These are phyloP conservation scores for Mycena vulgaris DNA, from an alignment of 768 basidiomycete genomes.

Conservation along the genomic window DNA sequence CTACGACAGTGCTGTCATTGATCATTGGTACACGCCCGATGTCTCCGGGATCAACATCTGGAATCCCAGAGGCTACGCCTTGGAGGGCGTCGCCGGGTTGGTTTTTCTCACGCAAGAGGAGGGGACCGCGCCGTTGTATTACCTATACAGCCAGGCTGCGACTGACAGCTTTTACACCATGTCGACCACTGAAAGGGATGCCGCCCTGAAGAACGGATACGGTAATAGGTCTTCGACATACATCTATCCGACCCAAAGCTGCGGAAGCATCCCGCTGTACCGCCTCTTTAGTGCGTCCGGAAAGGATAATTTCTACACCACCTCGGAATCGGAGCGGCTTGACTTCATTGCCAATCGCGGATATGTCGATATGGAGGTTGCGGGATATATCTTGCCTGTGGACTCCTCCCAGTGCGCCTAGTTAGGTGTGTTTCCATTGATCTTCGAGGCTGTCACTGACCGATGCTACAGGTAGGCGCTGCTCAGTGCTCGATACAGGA, in stretches of 20 bases:
- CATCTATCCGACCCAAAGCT: conserved; percentile 3
- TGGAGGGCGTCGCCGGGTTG: conserved; percentile 3
- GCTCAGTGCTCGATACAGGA: too few relatives aligned
- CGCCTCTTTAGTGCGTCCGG: not conserved
- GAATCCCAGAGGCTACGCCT: not conserved
- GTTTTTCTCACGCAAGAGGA: not conserved
- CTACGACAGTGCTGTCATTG: not conserved
- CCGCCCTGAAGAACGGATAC: not conserved
- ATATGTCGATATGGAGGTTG: not conserved
- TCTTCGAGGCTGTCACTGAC: too few relatives aligned
- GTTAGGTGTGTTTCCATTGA: not conserved
- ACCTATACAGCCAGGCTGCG: not conserved
- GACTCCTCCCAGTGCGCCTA: not conserved
- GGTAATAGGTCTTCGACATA: not conserved
- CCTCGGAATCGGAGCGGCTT: not conserved
- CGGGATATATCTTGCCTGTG: not conserved
- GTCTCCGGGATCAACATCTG: not conserved
- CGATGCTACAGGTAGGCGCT: too few relatives aligned
- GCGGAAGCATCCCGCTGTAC: conserved; percentile 6
- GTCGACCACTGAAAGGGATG: not conserved
- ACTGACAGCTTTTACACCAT: not conserved
- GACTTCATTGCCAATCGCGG: not conserved
- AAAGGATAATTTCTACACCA: conserved; percentile 3
- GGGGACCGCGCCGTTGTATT: not conserved
- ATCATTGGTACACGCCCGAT: conserved; percentile 7